Evolutionary conservation across 78 protist genomes (phyloP).

Genomic region (Dictyostelium purpureum): DNA sequence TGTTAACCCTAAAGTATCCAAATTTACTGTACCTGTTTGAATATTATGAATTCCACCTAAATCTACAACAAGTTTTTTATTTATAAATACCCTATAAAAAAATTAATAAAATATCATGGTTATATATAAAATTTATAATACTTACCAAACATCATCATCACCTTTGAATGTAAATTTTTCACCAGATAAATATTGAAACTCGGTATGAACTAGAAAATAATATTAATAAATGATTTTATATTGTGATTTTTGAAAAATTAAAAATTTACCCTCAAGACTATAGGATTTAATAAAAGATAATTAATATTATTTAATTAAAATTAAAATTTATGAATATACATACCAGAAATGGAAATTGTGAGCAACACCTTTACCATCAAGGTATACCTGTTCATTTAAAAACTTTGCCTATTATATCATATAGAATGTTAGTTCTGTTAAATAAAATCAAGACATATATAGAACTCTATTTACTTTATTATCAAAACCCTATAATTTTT

Average conservation of each 20-base stretch:
- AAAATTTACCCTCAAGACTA: too few relatives aligned
- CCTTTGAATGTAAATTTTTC: constrained; percentile 16
- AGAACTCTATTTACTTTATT: too few relatives aligned
- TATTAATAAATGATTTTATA: too few relatives aligned
- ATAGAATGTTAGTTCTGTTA: too few relatives aligned
- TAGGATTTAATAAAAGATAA: too few relatives aligned
- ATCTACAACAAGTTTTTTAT: constrained; percentile 33
- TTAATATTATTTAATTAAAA: too few relatives aligned
- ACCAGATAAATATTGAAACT: background rate
- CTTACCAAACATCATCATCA: constrained; percentile 64
- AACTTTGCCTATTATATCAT: background rate
- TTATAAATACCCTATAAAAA: constrained; percentile 36
- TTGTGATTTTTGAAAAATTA: too few relatives aligned
- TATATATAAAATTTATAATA: too few relatives aligned
- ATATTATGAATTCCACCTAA: constrained; percentile 18
- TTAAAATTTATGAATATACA: too few relatives aligned
- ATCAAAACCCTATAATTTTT: constrained; percentile 9
- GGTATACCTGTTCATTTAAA: background rate
- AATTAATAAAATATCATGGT: too few relatives aligned
- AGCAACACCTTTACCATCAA: background rate
- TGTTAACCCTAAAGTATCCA: background rate
- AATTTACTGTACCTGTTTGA: background rate
- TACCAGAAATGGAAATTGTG: constrained; percentile 65
- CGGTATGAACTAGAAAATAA: background rate
- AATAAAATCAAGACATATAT: too few relatives aligned